These are phyloP conservation scores for Evernia prunastri DNA, from an alignment of 495 filamentous ascomycete genomes.

Conservation along the genomic window DNA sequence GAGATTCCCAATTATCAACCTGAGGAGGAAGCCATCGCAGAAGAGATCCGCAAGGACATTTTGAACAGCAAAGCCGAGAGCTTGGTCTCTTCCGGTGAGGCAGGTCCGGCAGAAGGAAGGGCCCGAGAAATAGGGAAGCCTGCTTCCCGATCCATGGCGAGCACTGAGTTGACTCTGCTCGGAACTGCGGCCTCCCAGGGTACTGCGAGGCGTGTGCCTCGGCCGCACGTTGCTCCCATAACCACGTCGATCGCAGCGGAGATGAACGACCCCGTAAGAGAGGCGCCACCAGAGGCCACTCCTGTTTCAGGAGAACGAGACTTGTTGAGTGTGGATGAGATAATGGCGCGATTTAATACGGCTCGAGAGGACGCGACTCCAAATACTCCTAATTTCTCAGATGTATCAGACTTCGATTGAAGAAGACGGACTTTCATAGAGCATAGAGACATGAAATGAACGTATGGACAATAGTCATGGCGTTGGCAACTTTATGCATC, in stretches of 20 bases:
- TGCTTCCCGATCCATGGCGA: neutral
- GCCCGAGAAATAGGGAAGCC: too few species aligned
- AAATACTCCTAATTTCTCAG: neutral
- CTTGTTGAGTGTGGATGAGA: neutral
- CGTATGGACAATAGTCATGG: neutral
- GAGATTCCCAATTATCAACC: neutral
- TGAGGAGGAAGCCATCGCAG: neutral
- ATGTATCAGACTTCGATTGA: neutral
- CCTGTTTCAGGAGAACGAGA: neutral
- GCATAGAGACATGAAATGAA: too few species aligned
- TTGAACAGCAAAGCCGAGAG: neutral
- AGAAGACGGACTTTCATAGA: neutral
- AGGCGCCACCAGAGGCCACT: neutral
- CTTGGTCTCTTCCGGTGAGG: neutral
- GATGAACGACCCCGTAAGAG: too few species aligned
- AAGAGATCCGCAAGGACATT: neutral
- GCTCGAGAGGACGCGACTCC: neutral
- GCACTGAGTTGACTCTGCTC: neutral
- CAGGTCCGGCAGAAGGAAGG: neutral
- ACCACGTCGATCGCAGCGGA: neutral
- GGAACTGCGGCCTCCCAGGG: neutral
- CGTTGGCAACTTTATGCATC: neutral
- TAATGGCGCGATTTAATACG: neutral
- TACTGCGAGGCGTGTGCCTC: neutral
- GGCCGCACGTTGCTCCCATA: neutral